These are phyloP conservation scores for Tetrahymena borealis DNA, from an alignment of 73 alveolate genomes.

Conservation along the genomic window DNA sequence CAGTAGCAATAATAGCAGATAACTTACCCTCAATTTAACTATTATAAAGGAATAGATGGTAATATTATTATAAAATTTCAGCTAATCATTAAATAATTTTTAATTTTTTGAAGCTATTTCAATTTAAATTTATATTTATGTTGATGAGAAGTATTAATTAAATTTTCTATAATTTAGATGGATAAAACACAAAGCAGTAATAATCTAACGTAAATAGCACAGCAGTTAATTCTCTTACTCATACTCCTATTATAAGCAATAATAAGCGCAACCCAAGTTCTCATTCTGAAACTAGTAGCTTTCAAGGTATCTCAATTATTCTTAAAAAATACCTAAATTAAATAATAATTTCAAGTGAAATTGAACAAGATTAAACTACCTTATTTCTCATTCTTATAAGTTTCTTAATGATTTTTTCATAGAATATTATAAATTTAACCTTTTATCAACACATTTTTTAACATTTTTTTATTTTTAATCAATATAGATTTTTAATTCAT, in stretches of 20 bases:
- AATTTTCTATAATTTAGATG: not conserved
- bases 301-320: not conserved
- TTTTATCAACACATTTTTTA: no score
- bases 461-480: not conserved
- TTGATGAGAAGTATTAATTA: no score
- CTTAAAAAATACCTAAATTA: no score
- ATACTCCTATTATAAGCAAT: not conserved
- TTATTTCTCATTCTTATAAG: no score
- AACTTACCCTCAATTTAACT: not conserved
- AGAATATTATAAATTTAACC: no score
- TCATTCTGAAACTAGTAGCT: not conserved
- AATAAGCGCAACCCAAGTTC: not conserved
- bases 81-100: not conserved
- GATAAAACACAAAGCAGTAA: not conserved
- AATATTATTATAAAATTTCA: not conserved
- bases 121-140: not conserved
- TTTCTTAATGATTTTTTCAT: no score
- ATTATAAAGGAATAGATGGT: not conserved
- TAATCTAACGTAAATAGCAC: not conserved
- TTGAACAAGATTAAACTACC: no score
- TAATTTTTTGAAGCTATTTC: no score
- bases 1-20: not conserved
- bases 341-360: not conserved
- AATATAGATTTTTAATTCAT: not conserved
- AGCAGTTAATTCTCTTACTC: not conserved